Conservation (phyloP, 2,329 filamentous ascomycete genomes). For the Botrytis fragariae region DNA sequence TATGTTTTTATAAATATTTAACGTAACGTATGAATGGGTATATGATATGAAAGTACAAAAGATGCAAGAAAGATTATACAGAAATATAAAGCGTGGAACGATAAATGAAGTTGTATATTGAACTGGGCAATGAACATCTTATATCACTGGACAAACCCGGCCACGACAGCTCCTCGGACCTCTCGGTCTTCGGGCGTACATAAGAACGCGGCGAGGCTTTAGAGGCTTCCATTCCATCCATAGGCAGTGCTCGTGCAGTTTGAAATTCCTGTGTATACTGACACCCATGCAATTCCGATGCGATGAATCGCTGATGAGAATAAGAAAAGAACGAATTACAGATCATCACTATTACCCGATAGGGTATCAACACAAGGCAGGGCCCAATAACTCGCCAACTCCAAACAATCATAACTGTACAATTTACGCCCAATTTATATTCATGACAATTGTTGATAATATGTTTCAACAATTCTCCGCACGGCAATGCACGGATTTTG, state of each 20-base stretch:
- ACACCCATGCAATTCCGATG: not conserved
- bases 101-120: not conserved
- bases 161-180: slow-evolving; percentile 13
- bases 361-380: not conserved
- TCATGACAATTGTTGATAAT: not conserved
- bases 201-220: slow-evolving; percentile 14
- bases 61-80: not conserved
- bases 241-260: not conserved
- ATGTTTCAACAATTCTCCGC: slow-evolving; percentile 9
- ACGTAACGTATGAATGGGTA: not conserved
- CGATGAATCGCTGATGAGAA: not conserved
- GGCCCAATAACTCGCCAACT: not conserved
- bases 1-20: not conserved
- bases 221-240: slow-evolving; percentile 9
- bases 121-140: slow-evolving; percentile 4
- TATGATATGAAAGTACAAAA: slow-evolving; percentile 1
- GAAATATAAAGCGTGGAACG: not conserved
- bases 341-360: not conserved
- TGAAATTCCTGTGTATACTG: not conserved
- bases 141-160: slow-evolving; percentile 16
- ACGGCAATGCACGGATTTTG: slow-evolving; percentile 10
- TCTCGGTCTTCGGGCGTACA: slow-evolving; percentile 19
- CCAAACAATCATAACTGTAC: not conserved
- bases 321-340: not conserved
- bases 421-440: not conserved